Conservation (phyloP, 257 asterid genomes). For the Solanum tarijense region DNA sequence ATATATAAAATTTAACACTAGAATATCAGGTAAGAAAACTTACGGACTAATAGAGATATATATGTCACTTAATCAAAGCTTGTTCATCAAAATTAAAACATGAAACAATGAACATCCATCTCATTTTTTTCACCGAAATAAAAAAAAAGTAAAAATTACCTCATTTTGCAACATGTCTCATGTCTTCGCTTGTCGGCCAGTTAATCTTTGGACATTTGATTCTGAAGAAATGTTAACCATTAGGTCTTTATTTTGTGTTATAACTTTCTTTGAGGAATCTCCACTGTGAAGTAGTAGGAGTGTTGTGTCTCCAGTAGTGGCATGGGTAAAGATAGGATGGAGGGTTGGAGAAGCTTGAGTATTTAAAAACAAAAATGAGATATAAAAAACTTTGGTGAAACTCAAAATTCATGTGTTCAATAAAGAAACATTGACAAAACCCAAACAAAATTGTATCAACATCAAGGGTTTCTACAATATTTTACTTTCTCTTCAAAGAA, state of each 20-base stretch:
- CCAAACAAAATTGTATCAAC: not conserved
- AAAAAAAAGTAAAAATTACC: not conserved
- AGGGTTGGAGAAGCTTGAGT: not conserved
- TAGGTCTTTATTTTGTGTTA: not conserved
- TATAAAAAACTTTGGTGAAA: not conserved
- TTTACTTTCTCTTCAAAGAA: too few relatives aligned
- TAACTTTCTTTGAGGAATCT: not conserved
- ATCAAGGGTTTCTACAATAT: too few relatives aligned
- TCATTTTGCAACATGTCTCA: not conserved
- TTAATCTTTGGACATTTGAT: not conserved
- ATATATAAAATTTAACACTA: not conserved
- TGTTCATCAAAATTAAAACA: too few relatives aligned
- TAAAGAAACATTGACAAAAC: not conserved
- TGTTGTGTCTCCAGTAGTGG: not conserved
- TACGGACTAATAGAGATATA: not conserved
- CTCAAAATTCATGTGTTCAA: not conserved
- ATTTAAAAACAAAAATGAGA: not conserved
- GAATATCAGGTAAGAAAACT: not conserved
- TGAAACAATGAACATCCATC: not conserved
- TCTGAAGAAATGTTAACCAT: too few relatives aligned
- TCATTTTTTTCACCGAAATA: not conserved
- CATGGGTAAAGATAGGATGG: not conserved
- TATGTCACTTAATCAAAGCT: rapidly evolving
- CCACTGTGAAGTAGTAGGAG: not conserved
- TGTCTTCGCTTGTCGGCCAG: not conserved